These are phyloP conservation scores for Lipomyces starkeyi DNA, from an alignment of 805 yeast genomes.

Conservation along the genomic window DNA sequence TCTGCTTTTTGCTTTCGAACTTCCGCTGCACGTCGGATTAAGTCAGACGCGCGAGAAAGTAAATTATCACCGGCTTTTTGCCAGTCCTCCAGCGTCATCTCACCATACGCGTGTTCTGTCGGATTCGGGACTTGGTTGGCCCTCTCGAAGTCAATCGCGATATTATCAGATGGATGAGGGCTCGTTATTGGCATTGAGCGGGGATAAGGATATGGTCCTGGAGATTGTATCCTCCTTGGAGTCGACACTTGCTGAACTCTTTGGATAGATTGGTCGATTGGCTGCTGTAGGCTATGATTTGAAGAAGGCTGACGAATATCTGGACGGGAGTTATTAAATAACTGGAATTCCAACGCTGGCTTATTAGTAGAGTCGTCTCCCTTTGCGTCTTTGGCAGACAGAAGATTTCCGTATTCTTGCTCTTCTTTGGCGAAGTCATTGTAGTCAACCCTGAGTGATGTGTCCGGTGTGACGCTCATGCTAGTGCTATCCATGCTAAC, in stretches of 20 bases:
- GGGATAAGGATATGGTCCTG: constrained; percentile 22
- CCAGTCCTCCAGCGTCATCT: constrained; percentile 34
- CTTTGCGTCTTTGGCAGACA: background rate
- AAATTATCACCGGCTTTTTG: constrained; percentile 16
- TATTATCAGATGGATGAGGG: constrained; percentile 19
- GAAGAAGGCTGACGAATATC: background rate
- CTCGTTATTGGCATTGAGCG: constrained; percentile 25
- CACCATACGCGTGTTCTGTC: constrained; percentile 21
- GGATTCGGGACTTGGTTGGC: constrained; percentile 14
- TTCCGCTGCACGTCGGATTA: constrained; percentile 14
- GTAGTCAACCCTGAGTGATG: constrained; percentile 3
- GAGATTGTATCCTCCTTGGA: background rate
- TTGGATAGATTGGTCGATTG: background rate
- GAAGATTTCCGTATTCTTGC: constrained; percentile 1
- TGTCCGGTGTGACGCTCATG: constrained; percentile 2
- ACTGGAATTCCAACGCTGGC: background rate
- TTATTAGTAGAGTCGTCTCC: background rate
- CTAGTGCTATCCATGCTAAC: background rate
- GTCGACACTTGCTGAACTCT: background rate
- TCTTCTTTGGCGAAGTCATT: constrained; percentile 5
- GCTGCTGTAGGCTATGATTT: background rate
- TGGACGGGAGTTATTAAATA: background rate
- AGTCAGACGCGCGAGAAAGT: constrained; percentile 17
- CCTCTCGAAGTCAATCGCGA: constrained; percentile 15
- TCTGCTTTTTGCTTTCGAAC: constrained; percentile 20